Conservation (phyloP, 371 early-diverging fungal genomes). For the Mucor velutinosus region DNA sequence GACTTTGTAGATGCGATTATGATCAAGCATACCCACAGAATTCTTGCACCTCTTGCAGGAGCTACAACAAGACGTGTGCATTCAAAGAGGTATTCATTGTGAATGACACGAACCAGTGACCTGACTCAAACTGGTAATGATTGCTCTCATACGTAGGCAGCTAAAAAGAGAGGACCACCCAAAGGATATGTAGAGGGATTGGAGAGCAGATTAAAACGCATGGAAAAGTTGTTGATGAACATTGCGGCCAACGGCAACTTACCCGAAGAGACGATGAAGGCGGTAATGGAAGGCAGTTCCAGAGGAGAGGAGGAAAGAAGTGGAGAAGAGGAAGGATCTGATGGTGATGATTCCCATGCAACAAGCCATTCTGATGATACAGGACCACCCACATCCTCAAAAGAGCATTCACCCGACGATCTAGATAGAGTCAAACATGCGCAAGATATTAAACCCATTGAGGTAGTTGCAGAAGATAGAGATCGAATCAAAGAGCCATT, state of each 20-base stretch:
- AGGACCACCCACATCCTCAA: neutral
- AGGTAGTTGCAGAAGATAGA: neutral
- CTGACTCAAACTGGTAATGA: neutral
- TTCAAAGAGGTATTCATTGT: slow-evolving; percentile 21
- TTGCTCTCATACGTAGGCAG: slow-evolving; percentile 5
- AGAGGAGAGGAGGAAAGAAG: neutral
- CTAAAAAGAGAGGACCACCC: slow-evolving; percentile 31
- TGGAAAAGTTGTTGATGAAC: slow-evolving; percentile 25
- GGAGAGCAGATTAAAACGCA: slow-evolving; percentile 27
- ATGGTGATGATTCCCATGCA: neutral
- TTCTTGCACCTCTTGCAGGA: slow-evolving; percentile 25
- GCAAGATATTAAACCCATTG: neutral
- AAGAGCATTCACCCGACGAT: neutral
- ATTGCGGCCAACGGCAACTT: slow-evolving; percentile 21
- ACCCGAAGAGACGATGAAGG: slow-evolving; percentile 8
- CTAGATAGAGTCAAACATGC: neutral
- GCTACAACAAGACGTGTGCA: slow-evolving; percentile 24
- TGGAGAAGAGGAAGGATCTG: neutral
- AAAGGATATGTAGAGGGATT: slow-evolving; percentile 33
- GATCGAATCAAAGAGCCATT: slow-evolving; percentile 7
- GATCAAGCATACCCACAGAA: slow-evolving; percentile 15
- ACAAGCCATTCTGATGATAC: slow-evolving; percentile 1
- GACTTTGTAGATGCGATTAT: slow-evolving; percentile 25
- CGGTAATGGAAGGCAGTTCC: neutral
- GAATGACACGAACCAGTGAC: neutral